Base-by-base conservation (phyloP, 176 grass and related monocot genomes). In the Eremochloa ophiuroides region DNA sequence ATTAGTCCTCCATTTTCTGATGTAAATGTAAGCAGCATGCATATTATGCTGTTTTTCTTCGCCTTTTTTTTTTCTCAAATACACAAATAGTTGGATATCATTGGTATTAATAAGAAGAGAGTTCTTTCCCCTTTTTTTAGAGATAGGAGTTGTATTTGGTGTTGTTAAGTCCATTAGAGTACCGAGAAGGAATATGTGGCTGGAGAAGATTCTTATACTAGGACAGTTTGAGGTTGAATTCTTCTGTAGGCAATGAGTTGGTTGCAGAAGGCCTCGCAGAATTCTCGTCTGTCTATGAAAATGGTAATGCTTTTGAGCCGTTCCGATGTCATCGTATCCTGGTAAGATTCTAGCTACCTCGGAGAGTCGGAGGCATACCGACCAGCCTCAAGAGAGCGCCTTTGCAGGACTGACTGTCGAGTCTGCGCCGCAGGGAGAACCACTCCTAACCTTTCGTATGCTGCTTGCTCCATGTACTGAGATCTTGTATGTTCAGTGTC, bases 321-420 rank as follows among this genome's bases (percentile, higher is more conserved):
- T 73, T 85, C 42, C 12, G 56, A 65, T 53, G 83, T 85, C 42
- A 56, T n/a, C n/a, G 58, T 30, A 73, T 65, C 56, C 61, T 18
- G n/a, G 25, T 73, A 79, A 56, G 75, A 13, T 39, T 79, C 29
- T 79, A 61, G 83, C 65, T 62, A 71, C 61, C 74, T 59, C 29
- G 25, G n/a, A n/a, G n/a, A n/a, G n/a, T n/a, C n/a, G n/a, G 61
- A 25, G 82, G 51, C 63, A 43, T 8, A 69, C 47, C 46, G 22
- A 20, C 66, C 53, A 79, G 75, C 29, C 69, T 28, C 22, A 0
- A 10, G 1, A n/a, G 13, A 78, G 66, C 30, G 47, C 40, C 40
- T 63, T 38, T 47, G 83, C 27, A 39, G 48, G 74, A 62, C 75
- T 4, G 29, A n/a, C n/a, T n/a, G n/a, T n/a, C n/a, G n/a, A n/a